Evolutionary conservation across 768 basidiomycete species (phyloP).

Genomic region (Sporobolomyces phaffii): DNA sequence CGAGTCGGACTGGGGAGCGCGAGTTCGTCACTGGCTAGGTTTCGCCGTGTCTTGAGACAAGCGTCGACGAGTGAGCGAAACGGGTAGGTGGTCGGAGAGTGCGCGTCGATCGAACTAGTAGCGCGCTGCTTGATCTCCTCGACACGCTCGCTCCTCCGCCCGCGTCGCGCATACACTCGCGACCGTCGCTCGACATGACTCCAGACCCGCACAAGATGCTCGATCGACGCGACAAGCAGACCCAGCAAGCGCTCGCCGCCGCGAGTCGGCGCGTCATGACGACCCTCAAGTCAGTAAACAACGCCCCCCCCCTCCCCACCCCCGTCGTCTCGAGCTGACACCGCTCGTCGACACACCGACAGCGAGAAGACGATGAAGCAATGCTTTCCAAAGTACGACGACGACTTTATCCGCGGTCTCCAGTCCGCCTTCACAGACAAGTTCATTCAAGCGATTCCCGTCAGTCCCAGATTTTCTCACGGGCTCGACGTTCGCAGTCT

Average conservation of each 20-base stretch:
- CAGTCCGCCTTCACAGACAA: neutral
- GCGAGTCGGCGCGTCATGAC: slow-evolving; percentile 2
- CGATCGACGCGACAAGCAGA: slow-evolving; percentile 9
- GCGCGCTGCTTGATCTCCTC: too few species aligned
- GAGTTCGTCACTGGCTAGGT: neutral
- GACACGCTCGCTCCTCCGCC: neutral
- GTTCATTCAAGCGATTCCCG: slow-evolving; percentile 5
- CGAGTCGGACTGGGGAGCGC: neutral
- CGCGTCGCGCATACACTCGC: neutral
- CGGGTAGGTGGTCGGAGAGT: too few species aligned
- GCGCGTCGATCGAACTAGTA: too few species aligned
- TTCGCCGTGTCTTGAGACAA: too few species aligned
- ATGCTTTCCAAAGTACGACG: slow-evolving; percentile 19
- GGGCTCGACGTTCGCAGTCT: too few species aligned
- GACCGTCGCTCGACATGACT: neutral
- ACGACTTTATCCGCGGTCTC: slow-evolving; percentile 14
- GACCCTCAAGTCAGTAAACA: slow-evolving; percentile 21
- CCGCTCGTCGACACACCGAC: neutral
- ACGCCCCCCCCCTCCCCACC: neutral
- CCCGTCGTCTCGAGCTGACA: neutral
- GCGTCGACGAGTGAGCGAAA: too few species aligned
- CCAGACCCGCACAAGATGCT: neutral
- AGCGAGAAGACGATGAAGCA: slow-evolving; percentile 32
- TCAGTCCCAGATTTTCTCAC: neutral
- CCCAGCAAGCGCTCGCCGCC: slow-evolving; percentile 8